Base-by-base conservation (phyloP, 139 green algal species). In the Pseudopediastrum boryanum region DNA sequence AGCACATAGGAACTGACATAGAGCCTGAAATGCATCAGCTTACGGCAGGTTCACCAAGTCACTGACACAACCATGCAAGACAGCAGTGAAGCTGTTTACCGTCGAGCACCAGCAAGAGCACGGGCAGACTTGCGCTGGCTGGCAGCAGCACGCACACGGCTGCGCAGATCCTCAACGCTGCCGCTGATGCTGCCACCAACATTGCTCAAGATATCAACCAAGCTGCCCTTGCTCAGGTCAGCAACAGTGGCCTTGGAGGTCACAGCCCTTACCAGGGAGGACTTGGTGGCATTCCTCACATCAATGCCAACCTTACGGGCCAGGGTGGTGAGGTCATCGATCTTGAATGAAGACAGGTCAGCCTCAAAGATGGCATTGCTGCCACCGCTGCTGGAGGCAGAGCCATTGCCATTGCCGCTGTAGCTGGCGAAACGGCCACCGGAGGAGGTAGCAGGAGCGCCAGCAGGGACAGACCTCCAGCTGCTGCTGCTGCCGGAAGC, bases 221-320 rank as follows among this genome's bases (percentile, higher is more conserved):
- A 27, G 54, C 68, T 52, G n/a, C 71, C 71, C 19, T 41, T 38
- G 71, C 71, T 78, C 36, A 78, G 71, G 33, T 78, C 71, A 44
- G 13, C 35, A 38, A 69, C 54, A 7, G 52, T 78, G n/a, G 68
- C 27, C 33, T 4, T 56, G 9, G 35, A 31, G 48, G 43, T n/a
- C 38, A 78, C 39, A 27, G 42, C 19, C 27, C 25, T 48, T 7
- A 78, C 36, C 51, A 78, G 71, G 51, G 25, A 46, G 23, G 54
- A 38, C 71, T 78, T 78, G 71, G 71, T 78, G 25, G 54, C 71
- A 13, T 78, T 78, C 39, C 71, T 52, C 71, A 78, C 48, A 27
- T 38, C 43, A 39, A 78, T 78, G 54, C 71, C 71, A 52, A 69
- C 68, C 71, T 78, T 78, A 39, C 71, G 71, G 9, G 71, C 71